These are phyloP conservation scores for Cyberlindnera maritima DNA, from an alignment of 805 yeast species.

Conservation along the genomic window DNA sequence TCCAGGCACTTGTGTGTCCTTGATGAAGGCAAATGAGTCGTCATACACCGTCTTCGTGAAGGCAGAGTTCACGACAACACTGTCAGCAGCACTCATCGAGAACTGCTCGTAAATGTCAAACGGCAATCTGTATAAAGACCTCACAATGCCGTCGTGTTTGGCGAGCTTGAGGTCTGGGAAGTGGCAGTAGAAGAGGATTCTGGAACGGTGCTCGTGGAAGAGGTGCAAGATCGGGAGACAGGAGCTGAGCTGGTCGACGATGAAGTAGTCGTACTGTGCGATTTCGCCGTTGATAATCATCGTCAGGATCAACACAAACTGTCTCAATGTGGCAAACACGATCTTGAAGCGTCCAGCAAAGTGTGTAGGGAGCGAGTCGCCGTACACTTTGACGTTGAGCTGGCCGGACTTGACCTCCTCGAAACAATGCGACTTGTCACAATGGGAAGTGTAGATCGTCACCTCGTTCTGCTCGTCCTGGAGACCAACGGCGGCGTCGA, in stretches of 20 bases:
- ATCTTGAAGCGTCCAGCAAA: slow-evolving; percentile 69
- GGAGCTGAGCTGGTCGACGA: slow-evolving; percentile 86
- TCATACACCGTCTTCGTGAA: slow-evolving; percentile 75
- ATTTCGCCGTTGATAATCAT: slow-evolving; percentile 47
- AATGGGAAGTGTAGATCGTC: slow-evolving; percentile 81
- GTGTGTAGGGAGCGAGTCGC: slow-evolving; percentile 79
- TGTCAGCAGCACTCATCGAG: slow-evolving; percentile 73
- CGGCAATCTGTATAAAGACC: slow-evolving; percentile 70
- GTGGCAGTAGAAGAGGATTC: slow-evolving; percentile 86
- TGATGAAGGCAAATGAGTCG: slow-evolving; percentile 51
- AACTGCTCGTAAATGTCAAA: slow-evolving; percentile 84
- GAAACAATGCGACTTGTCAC: slow-evolving; percentile 83
- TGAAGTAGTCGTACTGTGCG: slow-evolving; percentile 59
- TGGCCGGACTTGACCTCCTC: slow-evolving; percentile 72
- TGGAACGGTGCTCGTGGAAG: slow-evolving; percentile 40
- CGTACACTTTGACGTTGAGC: slow-evolving; percentile 67
- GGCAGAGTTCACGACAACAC: slow-evolving; percentile 80
- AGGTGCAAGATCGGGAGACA: slow-evolving; percentile 69
- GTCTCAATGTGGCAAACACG: slow-evolving; percentile 80
- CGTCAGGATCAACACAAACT: slow-evolving; percentile 57
- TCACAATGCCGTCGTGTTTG: slow-evolving; percentile 48
- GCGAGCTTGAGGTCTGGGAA: slow-evolving; percentile 90
- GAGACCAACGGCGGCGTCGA: slow-evolving; percentile 89
- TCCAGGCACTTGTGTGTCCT: slow-evolving; percentile 28
- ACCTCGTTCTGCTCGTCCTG: slow-evolving; percentile 65